These are phyloP conservation scores for Tetrahymena malaccensis DNA, from an alignment of 73 alveolate genomes.

Conservation along the genomic window DNA sequence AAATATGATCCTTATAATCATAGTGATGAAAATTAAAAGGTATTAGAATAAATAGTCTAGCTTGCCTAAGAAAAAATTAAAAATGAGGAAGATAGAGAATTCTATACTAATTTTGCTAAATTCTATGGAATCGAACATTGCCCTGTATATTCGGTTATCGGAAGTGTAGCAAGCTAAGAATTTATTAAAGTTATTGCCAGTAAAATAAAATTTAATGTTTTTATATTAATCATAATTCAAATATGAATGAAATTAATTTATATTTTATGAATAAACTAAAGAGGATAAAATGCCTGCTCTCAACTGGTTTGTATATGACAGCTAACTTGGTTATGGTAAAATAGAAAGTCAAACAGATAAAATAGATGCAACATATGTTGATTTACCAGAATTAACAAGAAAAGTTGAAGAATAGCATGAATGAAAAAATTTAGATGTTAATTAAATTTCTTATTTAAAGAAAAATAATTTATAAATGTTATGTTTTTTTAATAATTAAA, in stretches of 20 bases:
- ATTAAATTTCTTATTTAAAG: no score
- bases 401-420: not conserved
- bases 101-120: slow-evolving; percentile 17
- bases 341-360: slow-evolving; percentile 9
- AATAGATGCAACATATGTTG: not conserved
- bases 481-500: no score
- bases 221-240: no score
- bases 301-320: slow-evolving; percentile 34
- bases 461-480: no score
- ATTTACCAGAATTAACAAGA: slow-evolving; percentile 5
- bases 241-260: no score
- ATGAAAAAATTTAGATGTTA: not conserved
- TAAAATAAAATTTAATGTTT: no score
- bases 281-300: slow-evolving; percentile 7
- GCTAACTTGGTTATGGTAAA: slow-evolving; percentile 1
- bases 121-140: slow-evolving; percentile 27
- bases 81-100: not conserved
- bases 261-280: not conserved
- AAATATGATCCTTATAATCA: slow-evolving; percentile 19
- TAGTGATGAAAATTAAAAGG: not conserved
- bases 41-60: not conserved
- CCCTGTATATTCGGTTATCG: slow-evolving; percentile 26
- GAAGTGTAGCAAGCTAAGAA: slow-evolving; percentile 32
- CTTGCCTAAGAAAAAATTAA: slow-evolving; percentile 1
- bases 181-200: slow-evolving; percentile 11